These are phyloP conservation scores for Eucalyptus globulus DNA, from an alignment of 345 rosid species.

Conservation along the genomic window DNA sequence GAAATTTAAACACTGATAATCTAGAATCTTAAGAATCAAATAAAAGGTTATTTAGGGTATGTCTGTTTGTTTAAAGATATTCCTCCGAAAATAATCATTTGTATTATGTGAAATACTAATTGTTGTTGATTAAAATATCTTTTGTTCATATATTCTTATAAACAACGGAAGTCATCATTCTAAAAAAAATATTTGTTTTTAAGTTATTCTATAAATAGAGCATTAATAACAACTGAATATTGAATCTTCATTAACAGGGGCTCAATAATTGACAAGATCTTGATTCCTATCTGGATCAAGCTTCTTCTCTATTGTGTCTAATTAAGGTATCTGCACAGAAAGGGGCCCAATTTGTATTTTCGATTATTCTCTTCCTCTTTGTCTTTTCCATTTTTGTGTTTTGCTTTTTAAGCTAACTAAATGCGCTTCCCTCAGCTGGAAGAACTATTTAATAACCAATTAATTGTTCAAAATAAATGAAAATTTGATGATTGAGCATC, in stretches of 20 bases:
- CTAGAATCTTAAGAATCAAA: background rate
- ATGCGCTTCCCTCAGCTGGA: background rate
- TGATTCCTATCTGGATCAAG: background rate
- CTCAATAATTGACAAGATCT: background rate
- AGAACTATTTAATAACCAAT: background rate
- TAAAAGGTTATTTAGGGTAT: background rate
- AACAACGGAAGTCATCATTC: background rate
- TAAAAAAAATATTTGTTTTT: too few relatives aligned
- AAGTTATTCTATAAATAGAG: background rate
- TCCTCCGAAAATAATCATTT: background rate
- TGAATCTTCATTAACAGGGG: background rate
- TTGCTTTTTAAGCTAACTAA: background rate
- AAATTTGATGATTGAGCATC: background rate
- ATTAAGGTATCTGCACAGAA: background rate
- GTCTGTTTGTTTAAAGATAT: background rate
- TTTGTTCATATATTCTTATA: background rate
- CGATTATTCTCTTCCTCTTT: background rate
- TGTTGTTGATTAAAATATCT: background rate
- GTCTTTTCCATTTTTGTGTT: background rate
- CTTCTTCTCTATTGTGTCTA: background rate
- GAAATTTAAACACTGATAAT: background rate
- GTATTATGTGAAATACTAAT: background rate
- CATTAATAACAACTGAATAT: background rate
- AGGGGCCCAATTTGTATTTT: background rate
- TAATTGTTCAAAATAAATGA: background rate